Percentiles rank a stretch among this genome's conserved stretches.
These are phyloP conservation scores for Leccinum variabile DNA, from an alignment of 1,284 basidiomycete species.

Conservation along the genomic window DNA sequence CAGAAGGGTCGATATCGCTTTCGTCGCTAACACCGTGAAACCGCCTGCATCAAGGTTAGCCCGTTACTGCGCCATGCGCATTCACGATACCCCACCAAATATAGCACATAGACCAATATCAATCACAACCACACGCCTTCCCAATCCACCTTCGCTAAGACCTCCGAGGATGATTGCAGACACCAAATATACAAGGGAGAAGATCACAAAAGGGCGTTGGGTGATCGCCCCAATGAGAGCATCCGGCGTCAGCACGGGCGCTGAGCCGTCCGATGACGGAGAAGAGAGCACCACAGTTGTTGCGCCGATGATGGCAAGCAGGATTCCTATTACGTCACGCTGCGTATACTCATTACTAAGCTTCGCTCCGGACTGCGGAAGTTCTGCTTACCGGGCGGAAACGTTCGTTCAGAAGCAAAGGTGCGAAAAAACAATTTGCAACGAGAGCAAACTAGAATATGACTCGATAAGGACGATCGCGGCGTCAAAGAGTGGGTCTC, in stretches of 20 bases:
- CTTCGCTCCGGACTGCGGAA: constrained; percentile 1
- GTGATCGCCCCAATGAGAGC: constrained; percentile 71
- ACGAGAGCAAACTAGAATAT: constrained; percentile 76
- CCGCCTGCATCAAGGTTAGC: constrained; percentile 56
- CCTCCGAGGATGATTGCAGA: constrained; percentile 59
- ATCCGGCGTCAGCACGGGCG: constrained; percentile 61
- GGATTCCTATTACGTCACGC: constrained; percentile 87
- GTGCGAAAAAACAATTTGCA: constrained; percentile 94
- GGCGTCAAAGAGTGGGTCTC: constrained; percentile 32
- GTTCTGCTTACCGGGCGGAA: constrained; percentile 60
- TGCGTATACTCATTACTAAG: constrained; percentile 30
- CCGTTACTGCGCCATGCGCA: constrained; percentile 2
- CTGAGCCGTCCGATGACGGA: constrained; percentile 59
- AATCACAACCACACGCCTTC: constrained; percentile 73
- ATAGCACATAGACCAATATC: constrained; percentile 89
- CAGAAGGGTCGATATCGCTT: constrained; percentile 86
- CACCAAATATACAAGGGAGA: constrained; percentile 62
- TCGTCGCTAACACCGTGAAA: constrained; percentile 93
- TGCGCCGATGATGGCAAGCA: constrained; percentile 80
- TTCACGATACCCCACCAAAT: constrained; percentile 58
- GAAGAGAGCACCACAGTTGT: constrained; percentile 88
- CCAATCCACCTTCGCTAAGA: constrained; percentile 59
- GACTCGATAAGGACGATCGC: constrained; percentile 1
- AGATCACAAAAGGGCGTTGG: constrained; percentile 73
- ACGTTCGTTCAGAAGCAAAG: constrained; percentile 78